Conservation (phyloP, 2,329 filamentous ascomycete genomes). For the Aureobasidium musti region DNA sequence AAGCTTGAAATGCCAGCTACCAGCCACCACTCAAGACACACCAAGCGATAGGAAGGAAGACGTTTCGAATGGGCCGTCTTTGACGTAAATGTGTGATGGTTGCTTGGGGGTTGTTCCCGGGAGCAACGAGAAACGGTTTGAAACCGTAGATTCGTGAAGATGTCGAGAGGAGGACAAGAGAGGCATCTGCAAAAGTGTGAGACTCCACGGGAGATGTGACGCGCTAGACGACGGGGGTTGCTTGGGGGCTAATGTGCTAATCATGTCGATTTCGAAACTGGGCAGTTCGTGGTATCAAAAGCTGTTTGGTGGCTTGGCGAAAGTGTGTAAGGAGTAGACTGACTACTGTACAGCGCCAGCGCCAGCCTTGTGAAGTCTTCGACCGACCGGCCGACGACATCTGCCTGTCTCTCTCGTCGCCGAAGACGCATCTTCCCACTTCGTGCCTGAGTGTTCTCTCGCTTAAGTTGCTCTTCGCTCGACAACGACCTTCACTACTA, state of each 20-base stretch:
- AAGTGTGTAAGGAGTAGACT: too few relatives aligned
- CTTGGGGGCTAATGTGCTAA: too few relatives aligned
- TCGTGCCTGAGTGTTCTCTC: background rate
- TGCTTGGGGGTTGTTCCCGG: background rate
- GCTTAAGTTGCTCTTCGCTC: conserved; percentile 2
- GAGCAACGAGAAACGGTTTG: background rate
- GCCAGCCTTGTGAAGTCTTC: background rate
- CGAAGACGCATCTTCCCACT: too few relatives aligned
- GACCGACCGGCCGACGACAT: background rate
- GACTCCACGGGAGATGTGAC: conserved; percentile 5
- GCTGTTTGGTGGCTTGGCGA: background rate
- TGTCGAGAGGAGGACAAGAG: background rate
- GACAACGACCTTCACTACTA: background rate
- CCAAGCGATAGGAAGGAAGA: background rate
- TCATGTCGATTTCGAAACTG: too few relatives aligned
- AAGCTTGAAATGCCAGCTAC: conserved; percentile 15
- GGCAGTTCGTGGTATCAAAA: too few relatives aligned
- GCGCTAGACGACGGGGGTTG: too few relatives aligned
- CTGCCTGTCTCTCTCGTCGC: background rate
- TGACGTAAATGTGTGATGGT: conserved; percentile 12
- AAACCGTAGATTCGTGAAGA: background rate
- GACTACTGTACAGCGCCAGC: too few relatives aligned
- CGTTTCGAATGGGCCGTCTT: background rate
- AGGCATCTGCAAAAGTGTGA: too few relatives aligned
- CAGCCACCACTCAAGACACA: conserved; percentile 8